Base-by-base conservation (phyloP, 2,329 filamentous ascomycete species). In the Zymoseptoria ardabiliae region DNA sequence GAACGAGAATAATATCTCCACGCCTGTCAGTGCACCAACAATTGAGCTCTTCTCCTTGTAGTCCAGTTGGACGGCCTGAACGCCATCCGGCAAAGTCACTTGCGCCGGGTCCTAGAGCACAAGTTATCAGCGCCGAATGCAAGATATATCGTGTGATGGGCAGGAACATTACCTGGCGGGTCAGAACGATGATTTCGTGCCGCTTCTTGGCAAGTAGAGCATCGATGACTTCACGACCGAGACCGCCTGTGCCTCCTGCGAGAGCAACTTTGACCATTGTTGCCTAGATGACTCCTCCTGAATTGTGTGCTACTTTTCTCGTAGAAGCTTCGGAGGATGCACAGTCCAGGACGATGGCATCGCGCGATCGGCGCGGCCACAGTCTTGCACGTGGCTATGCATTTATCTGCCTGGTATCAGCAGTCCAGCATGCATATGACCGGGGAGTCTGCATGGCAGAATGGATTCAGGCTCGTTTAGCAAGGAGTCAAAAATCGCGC, bases 151-250 rank as follows among this genome's bases (percentile, higher is more conserved):
- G 25, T 21, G 21, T 30, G 35, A 41, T 41, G 10, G 4, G 35
- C 17, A 4, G 13, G 17, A 5, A 21, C 65, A 58, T 55, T 55
- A 79, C 79, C 54, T 74, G 78, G 63, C 82, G 74, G 1, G 76
- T 80, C 1, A 85, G 68, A 20, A 85, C 72, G 0, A 75, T 69
- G 52, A 86, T 80, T 0, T 82, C 73, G 58, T 86, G 82, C 57
- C 78, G 82, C 9, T 75, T 74, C 3, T 74, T 73, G 2, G 76
- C 76, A 2, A 81, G 65, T 0, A 84, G 72, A 3, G 71, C 74
- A 59, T 84, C 81, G 21, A 84, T 70, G 9, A 85, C 67, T 66
- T 83, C 82, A 50, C 71, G 74, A 2, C 78, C 79, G 53, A 85
- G 77, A 79, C 78, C 65, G 13, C 78, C 77, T 10, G 76, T 75